Percentiles rank a stretch among this genome's conserved stretches.
These are phyloP conservation scores for Conticribra guillardii DNA, from an alignment of 108 stramenopile genomes.

Conservation along the genomic window DNA sequence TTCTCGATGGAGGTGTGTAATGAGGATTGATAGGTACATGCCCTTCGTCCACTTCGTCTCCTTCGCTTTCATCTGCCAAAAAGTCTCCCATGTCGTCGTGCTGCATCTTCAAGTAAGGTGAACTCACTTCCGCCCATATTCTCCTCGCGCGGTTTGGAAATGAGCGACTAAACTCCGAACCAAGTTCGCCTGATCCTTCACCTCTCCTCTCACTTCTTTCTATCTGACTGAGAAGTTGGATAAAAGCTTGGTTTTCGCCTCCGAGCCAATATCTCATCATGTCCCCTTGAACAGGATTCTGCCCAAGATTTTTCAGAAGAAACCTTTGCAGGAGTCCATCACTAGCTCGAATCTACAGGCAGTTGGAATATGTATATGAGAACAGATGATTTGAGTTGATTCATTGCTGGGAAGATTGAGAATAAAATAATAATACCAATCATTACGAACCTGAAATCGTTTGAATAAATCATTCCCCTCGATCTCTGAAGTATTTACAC, in stretches of 20 bases:
- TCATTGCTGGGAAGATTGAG: too few species aligned
- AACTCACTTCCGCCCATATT: slow-evolving; percentile 59
- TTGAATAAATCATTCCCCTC: slow-evolving; percentile 78
- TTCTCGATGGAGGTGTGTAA: slow-evolving; percentile 15
- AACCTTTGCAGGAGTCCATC: slow-evolving; percentile 80
- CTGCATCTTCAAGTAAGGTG: slow-evolving; percentile 52
- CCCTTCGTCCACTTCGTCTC: slow-evolving; percentile 38
- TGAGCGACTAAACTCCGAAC: slow-evolving; percentile 53
- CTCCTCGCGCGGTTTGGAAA: slow-evolving; percentile 49
- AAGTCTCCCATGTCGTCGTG: slow-evolving; percentile 70
- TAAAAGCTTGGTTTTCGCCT: slow-evolving; percentile 72
- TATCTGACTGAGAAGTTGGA: slow-evolving; percentile 60
- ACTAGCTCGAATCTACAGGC: slow-evolving; percentile 50
- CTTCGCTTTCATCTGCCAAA: slow-evolving; percentile 56
- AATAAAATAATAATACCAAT: too few species aligned
- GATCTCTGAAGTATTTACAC: slow-evolving; percentile 54
- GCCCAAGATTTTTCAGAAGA: slow-evolving; percentile 39
- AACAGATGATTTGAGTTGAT: too few species aligned
- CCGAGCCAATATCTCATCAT: slow-evolving; percentile 75
- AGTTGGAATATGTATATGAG: too few species aligned
- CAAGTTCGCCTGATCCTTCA: slow-evolving; percentile 41
- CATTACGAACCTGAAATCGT: slow-evolving; percentile 56
- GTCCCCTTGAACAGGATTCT: slow-evolving; percentile 55
- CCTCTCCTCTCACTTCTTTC: slow-evolving; percentile 27
- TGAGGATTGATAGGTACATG: slow-evolving; percentile 28